Conservation (phyloP, 31 red algal genomes). For the Odonthalia washingtoniensis region DNA sequence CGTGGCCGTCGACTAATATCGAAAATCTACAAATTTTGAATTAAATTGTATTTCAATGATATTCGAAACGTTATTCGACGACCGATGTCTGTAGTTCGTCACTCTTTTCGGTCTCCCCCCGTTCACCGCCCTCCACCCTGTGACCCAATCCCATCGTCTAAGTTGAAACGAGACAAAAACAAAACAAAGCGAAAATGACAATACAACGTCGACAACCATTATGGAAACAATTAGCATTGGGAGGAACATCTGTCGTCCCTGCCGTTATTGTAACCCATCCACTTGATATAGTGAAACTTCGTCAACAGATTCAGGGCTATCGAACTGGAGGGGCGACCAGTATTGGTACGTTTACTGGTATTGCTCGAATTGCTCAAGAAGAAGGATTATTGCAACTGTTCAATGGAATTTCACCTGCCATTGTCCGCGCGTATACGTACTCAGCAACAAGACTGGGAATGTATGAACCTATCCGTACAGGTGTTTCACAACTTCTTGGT, state of each 20-base stretch:
- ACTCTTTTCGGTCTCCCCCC: too few species aligned
- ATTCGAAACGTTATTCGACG: too few species aligned
- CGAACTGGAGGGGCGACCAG: background rate
- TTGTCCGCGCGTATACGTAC: constrained; percentile 86
- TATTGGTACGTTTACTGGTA: constrained; percentile 52
- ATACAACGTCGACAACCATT: too few species aligned
- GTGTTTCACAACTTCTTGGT: constrained; percentile 34
- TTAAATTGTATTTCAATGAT: too few species aligned
- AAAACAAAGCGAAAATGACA: too few species aligned
- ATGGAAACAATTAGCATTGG: background rate
- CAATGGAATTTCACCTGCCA: constrained; percentile 74
- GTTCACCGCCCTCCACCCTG: too few species aligned
- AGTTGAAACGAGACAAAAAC: too few species aligned
- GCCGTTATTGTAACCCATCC: constrained; percentile 79
- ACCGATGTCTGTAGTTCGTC: too few species aligned
- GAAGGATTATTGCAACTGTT: constrained; percentile 84
- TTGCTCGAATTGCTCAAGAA: constrained; percentile 56
- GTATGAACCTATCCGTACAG: constrained; percentile 85
- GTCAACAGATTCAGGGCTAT: constrained; percentile 82
- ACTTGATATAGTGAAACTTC: constrained; percentile 93
- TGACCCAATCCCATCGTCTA: too few species aligned
- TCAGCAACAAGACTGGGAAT: constrained; percentile 80
- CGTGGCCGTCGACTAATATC: too few species aligned
- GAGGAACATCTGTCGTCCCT: background rate
- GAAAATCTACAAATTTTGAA: too few species aligned